phyloP scores from a whole-genome alignment of 108 stramenopile genomes.

The Conticribra weissflogii region DNA sequence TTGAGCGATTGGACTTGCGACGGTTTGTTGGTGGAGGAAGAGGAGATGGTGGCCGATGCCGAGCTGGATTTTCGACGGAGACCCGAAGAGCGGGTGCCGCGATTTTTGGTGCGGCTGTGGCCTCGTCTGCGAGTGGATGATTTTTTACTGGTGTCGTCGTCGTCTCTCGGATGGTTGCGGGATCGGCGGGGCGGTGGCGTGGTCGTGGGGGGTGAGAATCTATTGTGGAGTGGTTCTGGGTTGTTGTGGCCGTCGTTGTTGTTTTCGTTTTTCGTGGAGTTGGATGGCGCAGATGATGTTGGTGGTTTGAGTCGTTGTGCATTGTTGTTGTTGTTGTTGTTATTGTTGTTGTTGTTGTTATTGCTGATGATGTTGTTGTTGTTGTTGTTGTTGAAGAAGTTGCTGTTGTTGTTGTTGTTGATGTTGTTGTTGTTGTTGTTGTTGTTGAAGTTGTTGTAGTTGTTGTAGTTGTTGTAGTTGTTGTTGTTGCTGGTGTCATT shows the following conservation, averaged over 20 bases:
- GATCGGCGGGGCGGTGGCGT: no score
- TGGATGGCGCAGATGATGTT: background rate
- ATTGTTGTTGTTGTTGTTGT: background rate
- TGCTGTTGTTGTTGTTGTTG: slow-evolving; percentile 11
- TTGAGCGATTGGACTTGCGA: slow-evolving; percentile 14
- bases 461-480: slow-evolving; percentile 1
- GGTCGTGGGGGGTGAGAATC: no score
- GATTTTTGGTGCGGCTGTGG: no score
- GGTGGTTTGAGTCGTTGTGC: background rate
- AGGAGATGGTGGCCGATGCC: background rate
- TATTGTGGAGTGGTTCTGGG: no score
- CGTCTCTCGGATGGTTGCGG: no score
- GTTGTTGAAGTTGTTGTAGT: slow-evolving; percentile 8
- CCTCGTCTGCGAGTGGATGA: no score
- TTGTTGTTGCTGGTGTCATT: background rate
- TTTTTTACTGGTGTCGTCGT: no score
- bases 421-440: slow-evolving; percentile 9
- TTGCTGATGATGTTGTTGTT: background rate
- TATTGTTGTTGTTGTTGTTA: background rate
- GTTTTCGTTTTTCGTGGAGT: no score
- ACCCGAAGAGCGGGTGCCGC: no score
- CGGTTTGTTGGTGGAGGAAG: background rate
- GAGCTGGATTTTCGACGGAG: background rate
- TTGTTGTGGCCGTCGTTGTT: no score
- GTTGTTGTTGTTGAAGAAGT: background rate